Evolutionary conservation across 2,329 filamentous ascomycete species (phyloP).

Genomic region (Monosporascus ibericus): DNA sequence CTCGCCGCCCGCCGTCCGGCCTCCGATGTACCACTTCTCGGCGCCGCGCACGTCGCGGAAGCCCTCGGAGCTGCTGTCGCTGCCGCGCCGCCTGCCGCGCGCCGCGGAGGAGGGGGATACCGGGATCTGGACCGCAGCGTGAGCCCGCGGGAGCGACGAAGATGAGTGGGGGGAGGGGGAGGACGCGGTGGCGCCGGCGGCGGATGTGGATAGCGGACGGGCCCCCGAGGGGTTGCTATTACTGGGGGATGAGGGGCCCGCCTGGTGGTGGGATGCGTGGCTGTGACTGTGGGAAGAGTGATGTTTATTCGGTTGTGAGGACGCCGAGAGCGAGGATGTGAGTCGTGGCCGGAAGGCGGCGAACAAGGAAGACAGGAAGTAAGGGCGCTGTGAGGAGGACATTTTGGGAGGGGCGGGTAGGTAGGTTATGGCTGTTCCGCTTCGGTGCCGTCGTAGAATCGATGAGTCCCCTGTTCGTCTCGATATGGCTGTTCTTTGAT

Average conservation of each 20-base stretch:
- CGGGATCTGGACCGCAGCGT: conserved; percentile 17
- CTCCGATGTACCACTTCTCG: conserved; percentile 80
- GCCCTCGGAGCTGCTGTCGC: conserved; percentile 69
- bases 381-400: conserved; percentile 28
- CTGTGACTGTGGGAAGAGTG: conserved; percentile 5
- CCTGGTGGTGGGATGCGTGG: background rate
- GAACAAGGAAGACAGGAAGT: conserved; percentile 29
- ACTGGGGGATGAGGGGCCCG: background rate
- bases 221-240: conserved; percentile 6
- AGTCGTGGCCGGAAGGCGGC: conserved; percentile 25
- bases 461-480: too few relatives aligned
- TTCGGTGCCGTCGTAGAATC: too few relatives aligned
- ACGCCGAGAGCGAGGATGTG: conserved; percentile 19
- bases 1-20: conserved; percentile 68
- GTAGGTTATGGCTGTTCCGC: too few relatives aligned
- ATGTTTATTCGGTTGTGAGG: conserved; percentile 25
- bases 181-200: background rate
- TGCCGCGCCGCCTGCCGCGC: conserved; percentile 53
- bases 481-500: too few relatives aligned
- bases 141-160: conserved; percentile 7
- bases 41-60: conserved; percentile 66
- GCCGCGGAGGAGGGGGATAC: background rate
- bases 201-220: conserved; percentile 17
- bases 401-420: conserved; percentile 5
- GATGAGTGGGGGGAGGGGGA: background rate